Percentiles rank a stretch among this genome's conserved stretches.
These are phyloP conservation scores for Pseudocercospora musae DNA, from an alignment of 2,329 filamentous ascomycete species.

Conservation along the genomic window DNA sequence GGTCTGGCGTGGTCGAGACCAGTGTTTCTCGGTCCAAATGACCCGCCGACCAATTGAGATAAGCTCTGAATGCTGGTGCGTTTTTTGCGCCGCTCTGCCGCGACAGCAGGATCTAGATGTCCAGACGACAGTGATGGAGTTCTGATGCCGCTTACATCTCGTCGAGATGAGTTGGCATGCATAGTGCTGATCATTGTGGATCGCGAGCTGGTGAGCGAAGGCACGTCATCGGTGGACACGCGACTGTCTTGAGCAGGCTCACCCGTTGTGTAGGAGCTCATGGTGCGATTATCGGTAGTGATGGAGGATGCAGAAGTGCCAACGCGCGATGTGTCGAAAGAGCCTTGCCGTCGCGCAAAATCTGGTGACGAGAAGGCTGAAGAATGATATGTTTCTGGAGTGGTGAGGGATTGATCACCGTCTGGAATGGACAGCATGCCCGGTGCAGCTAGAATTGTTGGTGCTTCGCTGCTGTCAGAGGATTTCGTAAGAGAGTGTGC, in stretches of 20 bases:
- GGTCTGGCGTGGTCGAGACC: slow-evolving; percentile 32
- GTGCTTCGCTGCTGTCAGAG: slow-evolving; percentile 47
- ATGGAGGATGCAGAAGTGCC: slow-evolving; percentile 71
- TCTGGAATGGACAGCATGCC: slow-evolving; percentile 38
- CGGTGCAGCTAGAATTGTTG: slow-evolving; percentile 35
- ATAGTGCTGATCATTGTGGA: slow-evolving; percentile 71
- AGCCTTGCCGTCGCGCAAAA: slow-evolving; percentile 57
- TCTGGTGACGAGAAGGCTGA: slow-evolving; percentile 63
- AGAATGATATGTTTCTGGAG: slow-evolving; percentile 61
- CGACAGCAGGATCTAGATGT: slow-evolving; percentile 33
- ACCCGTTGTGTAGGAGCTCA: slow-evolving; percentile 68
- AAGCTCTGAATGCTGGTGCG: slow-evolving; percentile 74
- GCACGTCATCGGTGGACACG: slow-evolving; percentile 69
- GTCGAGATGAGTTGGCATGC: slow-evolving; percentile 44
- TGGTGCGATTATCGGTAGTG: slow-evolving; percentile 63
- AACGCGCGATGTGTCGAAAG: slow-evolving; percentile 67
- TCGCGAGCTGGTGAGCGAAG: slow-evolving; percentile 71
- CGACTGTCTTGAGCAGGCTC: slow-evolving; percentile 70
- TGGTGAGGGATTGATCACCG: slow-evolving; percentile 53
- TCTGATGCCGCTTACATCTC: slow-evolving; percentile 37
- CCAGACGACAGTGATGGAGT: slow-evolving; percentile 43
- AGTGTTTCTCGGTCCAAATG: slow-evolving; percentile 51
- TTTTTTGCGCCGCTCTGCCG: slow-evolving; percentile 59
- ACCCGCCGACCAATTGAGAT: slow-evolving; percentile 71
- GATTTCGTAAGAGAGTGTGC: slow-evolving; percentile 49